A percentile compares a stretch with the other conserved stretches of the same genome.
Conservation (phyloP, 2,329 filamentous ascomycete genomes). For the Aspergillus intermedius region DNA sequence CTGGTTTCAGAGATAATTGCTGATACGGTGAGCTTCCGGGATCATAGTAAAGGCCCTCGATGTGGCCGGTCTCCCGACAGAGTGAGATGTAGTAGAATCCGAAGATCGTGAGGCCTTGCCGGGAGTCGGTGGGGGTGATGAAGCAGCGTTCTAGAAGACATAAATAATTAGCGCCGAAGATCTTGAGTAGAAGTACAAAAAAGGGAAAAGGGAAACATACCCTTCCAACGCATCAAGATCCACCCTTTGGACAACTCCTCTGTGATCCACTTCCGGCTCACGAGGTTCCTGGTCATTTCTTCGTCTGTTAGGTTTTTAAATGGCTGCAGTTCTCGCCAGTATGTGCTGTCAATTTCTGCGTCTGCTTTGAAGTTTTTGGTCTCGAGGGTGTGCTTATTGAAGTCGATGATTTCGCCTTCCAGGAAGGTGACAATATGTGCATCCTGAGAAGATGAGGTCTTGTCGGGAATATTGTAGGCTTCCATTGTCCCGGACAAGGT, state of each 20-base stretch:
- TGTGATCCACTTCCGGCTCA: slow-evolving; percentile 41
- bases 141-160: slow-evolving; percentile 39
- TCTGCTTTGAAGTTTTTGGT: slow-evolving; percentile 44
- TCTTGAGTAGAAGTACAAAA: neutral
- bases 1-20: slow-evolving; percentile 39
- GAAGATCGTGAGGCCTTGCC: slow-evolving; percentile 44
- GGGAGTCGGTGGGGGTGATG: slow-evolving; percentile 41
- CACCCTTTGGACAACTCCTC: slow-evolving; percentile 37
- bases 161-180: slow-evolving; percentile 6
- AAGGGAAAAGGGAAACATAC: slow-evolving; percentile 18
- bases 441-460: slow-evolving; percentile 35
- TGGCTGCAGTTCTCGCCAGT: slow-evolving; percentile 44
- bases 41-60: slow-evolving; percentile 46
- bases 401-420: slow-evolving; percentile 64
- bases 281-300: slow-evolving; percentile 38
- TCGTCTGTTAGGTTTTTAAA: slow-evolving; percentile 41
- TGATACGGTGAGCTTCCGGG: slow-evolving; percentile 46
- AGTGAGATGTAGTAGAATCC: slow-evolving; percentile 48
- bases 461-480: slow-evolving; percentile 59
- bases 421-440: slow-evolving; percentile 58
- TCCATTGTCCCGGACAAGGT: slow-evolving; percentile 63
- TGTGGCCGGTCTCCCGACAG: slow-evolving; percentile 38
- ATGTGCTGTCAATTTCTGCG: slow-evolving; percentile 41
- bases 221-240: slow-evolving; percentile 49
- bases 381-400: slow-evolving; percentile 44